A percentile compares a stretch with the other conserved stretches of the same genome.
Evolutionary conservation across 225 moss, liverwort and hornwort genomes (phyloP).

Genomic region (Bryoerythrophyllum caledonicum): DNA sequence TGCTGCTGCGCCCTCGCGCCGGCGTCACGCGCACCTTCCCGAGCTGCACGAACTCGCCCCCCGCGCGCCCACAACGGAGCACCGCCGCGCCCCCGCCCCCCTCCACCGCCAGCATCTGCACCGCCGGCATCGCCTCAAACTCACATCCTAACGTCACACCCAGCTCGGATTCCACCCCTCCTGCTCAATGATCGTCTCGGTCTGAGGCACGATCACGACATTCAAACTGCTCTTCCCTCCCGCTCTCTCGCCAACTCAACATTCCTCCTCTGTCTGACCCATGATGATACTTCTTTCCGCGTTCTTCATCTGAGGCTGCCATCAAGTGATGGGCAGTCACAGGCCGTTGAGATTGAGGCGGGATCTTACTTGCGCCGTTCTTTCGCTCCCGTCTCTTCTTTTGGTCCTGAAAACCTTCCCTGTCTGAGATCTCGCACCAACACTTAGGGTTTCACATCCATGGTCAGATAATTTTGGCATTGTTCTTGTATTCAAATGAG

Average conservation of each 20-base stretch:
- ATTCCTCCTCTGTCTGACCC: not conserved
- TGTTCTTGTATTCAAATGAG: not conserved
- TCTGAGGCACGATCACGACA: too few species aligned
- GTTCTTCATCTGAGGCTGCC: not conserved
- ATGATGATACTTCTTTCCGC: not conserved
- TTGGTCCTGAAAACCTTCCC: not conserved
- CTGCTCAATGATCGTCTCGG: too few species aligned
- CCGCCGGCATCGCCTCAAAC: not conserved
- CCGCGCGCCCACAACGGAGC: not conserved
- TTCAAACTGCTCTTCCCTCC: too few species aligned
- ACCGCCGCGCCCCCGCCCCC: constrained; percentile 18
- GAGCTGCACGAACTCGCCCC: constrained; percentile 6
- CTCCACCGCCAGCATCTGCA: constrained; percentile 35
- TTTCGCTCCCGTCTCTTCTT: not conserved
- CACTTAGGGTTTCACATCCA: not conserved
- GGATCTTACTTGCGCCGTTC: not conserved
- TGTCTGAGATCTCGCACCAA: not conserved
- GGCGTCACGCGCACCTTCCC: not conserved
- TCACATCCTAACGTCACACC: constrained; percentile 8
- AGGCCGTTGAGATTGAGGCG: not conserved
- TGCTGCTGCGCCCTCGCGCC: not conserved
- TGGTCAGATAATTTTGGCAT: not conserved
- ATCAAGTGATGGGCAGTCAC: not conserved
- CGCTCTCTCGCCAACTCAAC: not conserved
- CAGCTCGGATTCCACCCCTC: too few species aligned